Evolutionary conservation across 1,284 basidiomycete genomes (phyloP).

Genomic region (Tylopilus orsonianus): DNA sequence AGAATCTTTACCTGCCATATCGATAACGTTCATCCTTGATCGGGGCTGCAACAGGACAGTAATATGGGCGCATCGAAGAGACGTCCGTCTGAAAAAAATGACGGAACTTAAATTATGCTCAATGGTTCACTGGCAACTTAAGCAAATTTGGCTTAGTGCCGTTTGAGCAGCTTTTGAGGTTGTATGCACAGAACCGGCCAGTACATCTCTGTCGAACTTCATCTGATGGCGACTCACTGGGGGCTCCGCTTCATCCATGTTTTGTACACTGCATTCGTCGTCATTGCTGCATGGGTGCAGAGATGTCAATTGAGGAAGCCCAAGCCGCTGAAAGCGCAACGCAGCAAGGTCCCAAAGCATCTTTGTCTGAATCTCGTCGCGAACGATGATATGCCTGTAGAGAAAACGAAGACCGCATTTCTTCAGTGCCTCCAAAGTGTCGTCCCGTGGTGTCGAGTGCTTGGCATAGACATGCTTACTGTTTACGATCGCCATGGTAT

Average conservation of each 20-base stretch:
- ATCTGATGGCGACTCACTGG: constrained; percentile 41
- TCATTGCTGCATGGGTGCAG: constrained; percentile 42
- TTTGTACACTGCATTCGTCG: constrained; percentile 49
- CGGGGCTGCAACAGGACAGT: too few relatives aligned
- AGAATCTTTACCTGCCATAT: too few relatives aligned
- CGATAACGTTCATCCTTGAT: too few relatives aligned
- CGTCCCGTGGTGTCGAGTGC: constrained; percentile 56
- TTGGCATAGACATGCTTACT: constrained; percentile 61
- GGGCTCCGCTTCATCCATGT: constrained; percentile 56
- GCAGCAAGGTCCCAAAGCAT: constrained; percentile 60
- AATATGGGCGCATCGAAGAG: too few relatives aligned
- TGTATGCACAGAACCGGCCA: too few relatives aligned
- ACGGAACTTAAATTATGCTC: too few relatives aligned
- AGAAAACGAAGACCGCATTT: constrained; percentile 44
- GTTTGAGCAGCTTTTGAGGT: too few relatives aligned
- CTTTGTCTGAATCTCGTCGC: constrained; percentile 61
- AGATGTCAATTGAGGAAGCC: constrained; percentile 40
- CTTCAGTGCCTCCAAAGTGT: constrained; percentile 52
- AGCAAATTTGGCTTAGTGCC: too few relatives aligned
- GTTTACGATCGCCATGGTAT: constrained; percentile 71
- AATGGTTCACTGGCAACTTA: too few relatives aligned
- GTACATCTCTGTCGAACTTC: too few relatives aligned
- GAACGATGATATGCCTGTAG: constrained; percentile 33
- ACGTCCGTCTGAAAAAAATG: too few relatives aligned
- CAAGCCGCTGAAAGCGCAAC: constrained; percentile 47